These are phyloP conservation scores for Elongisporangium anandrum DNA, from an alignment of 352 stramenopile species.

Conservation along the genomic window DNA sequence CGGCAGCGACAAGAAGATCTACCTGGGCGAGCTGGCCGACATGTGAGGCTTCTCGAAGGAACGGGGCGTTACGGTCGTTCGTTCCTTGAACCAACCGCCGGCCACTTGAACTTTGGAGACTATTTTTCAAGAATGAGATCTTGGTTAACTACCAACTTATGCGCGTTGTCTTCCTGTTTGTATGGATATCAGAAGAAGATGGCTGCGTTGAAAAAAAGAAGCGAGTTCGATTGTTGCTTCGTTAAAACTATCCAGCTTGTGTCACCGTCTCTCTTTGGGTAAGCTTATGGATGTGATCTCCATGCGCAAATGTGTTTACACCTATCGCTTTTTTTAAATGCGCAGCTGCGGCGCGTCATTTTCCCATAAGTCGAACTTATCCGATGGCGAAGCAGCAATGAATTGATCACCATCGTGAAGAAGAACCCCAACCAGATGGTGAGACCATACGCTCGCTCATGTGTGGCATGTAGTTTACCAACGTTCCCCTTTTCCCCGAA, in stretches of 20 bases:
- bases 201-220: background rate
- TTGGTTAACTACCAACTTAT: no score
- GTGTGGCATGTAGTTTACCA: background rate
- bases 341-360: background rate
- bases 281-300: background rate
- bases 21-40: conserved; percentile 70
- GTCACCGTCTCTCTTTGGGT: background rate
- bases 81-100: no score
- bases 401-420: background rate
- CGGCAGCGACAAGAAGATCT: conserved; percentile 85
- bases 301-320: background rate
- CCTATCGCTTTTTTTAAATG: background rate
- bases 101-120: background rate
- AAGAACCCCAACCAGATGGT: background rate
- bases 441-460: background rate
- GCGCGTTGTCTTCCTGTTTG: no score
- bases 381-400: background rate
- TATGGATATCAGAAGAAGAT: background rate
- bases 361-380: background rate
- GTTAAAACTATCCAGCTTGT: background rate
- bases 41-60: conserved; percentile 16
- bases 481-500: background rate
- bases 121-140: no score
- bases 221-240: background rate
- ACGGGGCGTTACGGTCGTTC: background rate